phyloP scores from a whole-genome alignment of 179 eudicot species.

The Camellia oleifera region DNA sequence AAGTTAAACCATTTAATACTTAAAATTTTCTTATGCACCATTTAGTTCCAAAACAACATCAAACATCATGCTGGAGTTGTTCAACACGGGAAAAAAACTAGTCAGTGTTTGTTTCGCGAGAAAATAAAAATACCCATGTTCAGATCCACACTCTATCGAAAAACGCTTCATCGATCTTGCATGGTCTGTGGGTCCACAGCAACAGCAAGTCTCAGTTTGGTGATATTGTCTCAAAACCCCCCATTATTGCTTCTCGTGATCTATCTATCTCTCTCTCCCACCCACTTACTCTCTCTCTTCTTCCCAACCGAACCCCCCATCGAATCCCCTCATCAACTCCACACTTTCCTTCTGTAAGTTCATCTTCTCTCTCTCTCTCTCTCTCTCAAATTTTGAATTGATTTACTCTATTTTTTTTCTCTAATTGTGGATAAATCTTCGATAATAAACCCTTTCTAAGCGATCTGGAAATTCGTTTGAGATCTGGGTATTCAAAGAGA shows the following conservation, averaged over 20 bases:
- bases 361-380: not conserved
- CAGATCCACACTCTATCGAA: not conserved
- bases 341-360: conserved; percentile 2
- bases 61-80: not conserved
- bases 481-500: no score
- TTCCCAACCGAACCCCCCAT: not conserved
- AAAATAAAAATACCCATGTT: not conserved
- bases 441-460: not conserved
- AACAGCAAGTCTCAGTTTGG: not conserved
- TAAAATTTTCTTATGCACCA: no score
- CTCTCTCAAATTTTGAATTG: not conserved
- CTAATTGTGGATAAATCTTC: not conserved
- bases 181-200: not conserved
- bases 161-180: not conserved
- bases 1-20: no score
- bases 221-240: not conserved
- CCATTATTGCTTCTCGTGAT: not conserved
- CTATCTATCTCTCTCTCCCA: not conserved
- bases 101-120: not conserved
- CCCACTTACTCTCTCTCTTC: not conserved
- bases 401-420: not conserved
- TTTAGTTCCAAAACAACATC: no score
- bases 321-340: not conserved
- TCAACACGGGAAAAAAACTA: not conserved
- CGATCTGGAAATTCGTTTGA: not conserved